These are phyloP conservation scores for Ailanthus altissimus DNA, from an alignment of 345 rosid species.

Conservation along the genomic window DNA sequence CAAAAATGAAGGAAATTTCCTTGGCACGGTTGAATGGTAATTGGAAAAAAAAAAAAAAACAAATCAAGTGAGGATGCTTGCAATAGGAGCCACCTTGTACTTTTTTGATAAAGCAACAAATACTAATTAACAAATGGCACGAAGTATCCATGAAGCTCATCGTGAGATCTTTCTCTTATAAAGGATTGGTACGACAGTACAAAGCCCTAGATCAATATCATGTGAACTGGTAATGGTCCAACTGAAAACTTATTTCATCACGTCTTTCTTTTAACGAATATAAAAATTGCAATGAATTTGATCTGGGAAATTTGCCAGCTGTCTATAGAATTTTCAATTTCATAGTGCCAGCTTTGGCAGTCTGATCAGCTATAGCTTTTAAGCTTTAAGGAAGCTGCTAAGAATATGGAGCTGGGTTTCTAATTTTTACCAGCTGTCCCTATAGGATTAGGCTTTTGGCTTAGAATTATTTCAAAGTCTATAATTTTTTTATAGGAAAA, in stretches of 20 bases:
- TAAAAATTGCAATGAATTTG: not conserved
- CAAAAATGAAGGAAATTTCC: no score
- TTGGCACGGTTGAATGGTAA: no score
- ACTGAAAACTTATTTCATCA: not conserved
- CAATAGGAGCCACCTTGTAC: no score
- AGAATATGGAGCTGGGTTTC: no score
- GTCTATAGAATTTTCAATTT: not conserved
- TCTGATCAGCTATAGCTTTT: not conserved
- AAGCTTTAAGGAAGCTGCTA: conserved; percentile 1
- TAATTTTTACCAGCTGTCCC: conserved; percentile 1
- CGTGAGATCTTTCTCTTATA: not conserved
- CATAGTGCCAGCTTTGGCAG: not conserved
- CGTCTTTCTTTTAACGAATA: not conserved
- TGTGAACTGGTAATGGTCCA: not conserved
- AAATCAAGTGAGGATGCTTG: no score
- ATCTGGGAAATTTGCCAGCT: conserved; percentile 6
- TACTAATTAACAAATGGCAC: not conserved
- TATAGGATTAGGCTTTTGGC: not conserved
- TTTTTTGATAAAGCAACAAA: no score
- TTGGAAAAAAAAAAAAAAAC: no score
- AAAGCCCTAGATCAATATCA: not conserved
- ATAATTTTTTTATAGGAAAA: no score
- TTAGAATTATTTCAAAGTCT: no score
- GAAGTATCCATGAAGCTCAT: conserved; percentile 4
- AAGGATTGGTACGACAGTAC: not conserved